Conservation (phyloP, 2,329 filamentous ascomycete genomes). For the Orbilia blumenaviensis region DNA sequence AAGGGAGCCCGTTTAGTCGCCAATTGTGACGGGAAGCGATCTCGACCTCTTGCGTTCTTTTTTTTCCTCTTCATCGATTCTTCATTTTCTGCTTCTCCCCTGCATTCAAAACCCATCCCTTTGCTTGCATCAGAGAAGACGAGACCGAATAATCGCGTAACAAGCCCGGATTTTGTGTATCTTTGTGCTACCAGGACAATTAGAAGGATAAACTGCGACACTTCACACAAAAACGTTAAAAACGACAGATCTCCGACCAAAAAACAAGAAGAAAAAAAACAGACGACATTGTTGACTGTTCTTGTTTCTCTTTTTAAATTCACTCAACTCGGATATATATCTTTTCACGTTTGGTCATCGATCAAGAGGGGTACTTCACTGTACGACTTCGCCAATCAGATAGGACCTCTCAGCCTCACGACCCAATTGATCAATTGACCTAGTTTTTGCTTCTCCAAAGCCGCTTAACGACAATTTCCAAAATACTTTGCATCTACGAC, state of each 20-base stretch:
- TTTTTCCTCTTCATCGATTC: constrained; percentile 3
- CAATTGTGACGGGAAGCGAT: constrained; percentile 50
- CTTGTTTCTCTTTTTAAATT: not conserved
- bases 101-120: constrained; percentile 18
- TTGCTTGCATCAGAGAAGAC: constrained; percentile 36
- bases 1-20: constrained; percentile 51
- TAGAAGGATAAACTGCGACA: constrained; percentile 9
- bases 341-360: constrained; percentile 9
- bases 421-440: constrained; percentile 27
- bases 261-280: not conserved
- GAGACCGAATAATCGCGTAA: constrained; percentile 23
- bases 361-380: constrained; percentile 44
- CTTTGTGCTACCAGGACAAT: constrained; percentile 37
- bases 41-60: constrained; percentile 42
- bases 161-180: constrained; percentile 39
- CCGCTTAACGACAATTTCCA: constrained; percentile 24
- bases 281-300: not conserved
- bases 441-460: constrained; percentile 1
- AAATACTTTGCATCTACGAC: constrained; percentile 36
- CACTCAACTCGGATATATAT: constrained; percentile 7
- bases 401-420: constrained; percentile 15
- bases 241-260: constrained; percentile 17
- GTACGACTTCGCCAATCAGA: constrained; percentile 49
- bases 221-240: not conserved
- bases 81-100: constrained; percentile 16